Evolutionary conservation across 202 grass and related monocot genomes (phyloP).

Genomic region (Eragrostis tef): DNA sequence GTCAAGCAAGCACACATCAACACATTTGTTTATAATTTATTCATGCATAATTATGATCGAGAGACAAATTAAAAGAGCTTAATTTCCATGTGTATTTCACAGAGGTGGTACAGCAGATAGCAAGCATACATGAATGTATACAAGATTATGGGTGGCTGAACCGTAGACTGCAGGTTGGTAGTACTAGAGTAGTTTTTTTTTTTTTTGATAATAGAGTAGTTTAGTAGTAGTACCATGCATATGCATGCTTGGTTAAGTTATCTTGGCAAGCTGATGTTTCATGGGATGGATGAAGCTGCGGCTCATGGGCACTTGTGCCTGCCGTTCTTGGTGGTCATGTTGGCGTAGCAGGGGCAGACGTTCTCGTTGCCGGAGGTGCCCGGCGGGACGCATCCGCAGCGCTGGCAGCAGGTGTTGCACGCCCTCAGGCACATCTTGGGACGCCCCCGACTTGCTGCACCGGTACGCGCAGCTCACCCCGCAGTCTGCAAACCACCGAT

Average conservation of each 20-base stretch:
- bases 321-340: slow-evolving; percentile 70
- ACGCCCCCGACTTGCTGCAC: slow-evolving; percentile 71
- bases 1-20: not conserved
- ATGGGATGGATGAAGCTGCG: not conserved
- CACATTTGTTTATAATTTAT: not conserved
- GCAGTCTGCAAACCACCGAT: slow-evolving; percentile 50
- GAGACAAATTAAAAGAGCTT: no score
- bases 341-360: slow-evolving; percentile 77
- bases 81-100: not conserved
- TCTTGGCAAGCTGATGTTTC: not conserved
- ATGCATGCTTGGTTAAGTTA: no score
- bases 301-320: slow-evolving; percentile 74
- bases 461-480: slow-evolving; percentile 47
- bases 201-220: no score
- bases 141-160: no score
- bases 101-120: not conserved
- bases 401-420: slow-evolving; percentile 75
- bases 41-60: no score
- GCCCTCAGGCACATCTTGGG: slow-evolving; percentile 69
- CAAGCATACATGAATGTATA: no score
- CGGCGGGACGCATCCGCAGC: slow-evolving; percentile 75
- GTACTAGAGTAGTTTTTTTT: no score
- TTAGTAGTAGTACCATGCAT: no score
- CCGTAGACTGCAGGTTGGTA: no score
- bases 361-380: slow-evolving; percentile 75